Evolutionary conservation across 2,329 filamentous ascomycete species (phyloP), one percentile per base, ranked within the genome.

Genomic region (Fusarium caatingaense): DNA sequence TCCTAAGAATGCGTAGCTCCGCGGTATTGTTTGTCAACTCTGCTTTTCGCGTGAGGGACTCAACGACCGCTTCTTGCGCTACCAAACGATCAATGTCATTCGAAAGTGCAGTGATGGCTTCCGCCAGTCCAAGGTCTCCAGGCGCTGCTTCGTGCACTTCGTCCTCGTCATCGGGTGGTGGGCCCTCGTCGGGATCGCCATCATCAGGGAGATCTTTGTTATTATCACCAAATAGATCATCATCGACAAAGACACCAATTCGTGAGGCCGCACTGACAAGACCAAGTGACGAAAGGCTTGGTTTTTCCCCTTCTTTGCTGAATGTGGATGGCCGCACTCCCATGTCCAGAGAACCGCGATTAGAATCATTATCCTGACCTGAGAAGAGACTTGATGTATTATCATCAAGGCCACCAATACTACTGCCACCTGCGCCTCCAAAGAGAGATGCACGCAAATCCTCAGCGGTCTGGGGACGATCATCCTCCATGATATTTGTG

Each of bases 21-120:
- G 95, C 93, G 16, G 92, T 94, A 77, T 99, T 99, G 78, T 99
- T 99, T 3, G 96, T 99, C 55, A 99, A 83, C 78, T 99, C 96
- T 1, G 97, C 96, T 80, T 99, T 99, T 60, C 92, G 89, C 5
- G 93, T 96, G 61, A 99, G 82, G 2, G 95, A 97, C 74, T 98
- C 93, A 20, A 99, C 89, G 20, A 99, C 93, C 3, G 92, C 91
- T 73, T 98, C 93, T 80, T 99, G 96, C 5, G 94, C 90, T 12
- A 88, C 87, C 20, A 99, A 85, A 70, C 94, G 93, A 74, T 98
- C 94, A 67, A 99, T 97, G 69, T 98, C 94, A 51, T 91, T 90
- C 1, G 92, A 93, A n/a, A 99, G 85, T 3, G 88, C 90, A 45
- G 93, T 91, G 70, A 99, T 97, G 12, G 97, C 95, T 81, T 99